Conservation (phyloP, 2,329 filamentous ascomycete genomes). For the Alternaria ethzedia region DNA sequence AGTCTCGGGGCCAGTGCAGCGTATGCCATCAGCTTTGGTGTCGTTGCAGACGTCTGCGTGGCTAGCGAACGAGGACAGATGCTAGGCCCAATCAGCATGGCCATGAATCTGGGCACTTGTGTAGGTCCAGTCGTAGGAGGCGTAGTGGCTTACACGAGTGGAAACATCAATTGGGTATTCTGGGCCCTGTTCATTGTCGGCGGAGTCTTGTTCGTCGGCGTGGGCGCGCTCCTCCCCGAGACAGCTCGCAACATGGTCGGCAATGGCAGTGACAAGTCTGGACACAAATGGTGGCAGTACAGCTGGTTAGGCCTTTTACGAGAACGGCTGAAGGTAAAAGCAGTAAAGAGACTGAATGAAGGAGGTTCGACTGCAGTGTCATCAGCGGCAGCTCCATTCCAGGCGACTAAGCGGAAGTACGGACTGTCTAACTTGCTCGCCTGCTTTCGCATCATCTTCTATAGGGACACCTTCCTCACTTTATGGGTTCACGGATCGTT, state of each 20-base stretch:
- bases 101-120: not conserved
- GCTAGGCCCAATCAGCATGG: not conserved
- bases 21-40: not conserved
- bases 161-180: not conserved
- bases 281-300: not conserved
- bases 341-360: not conserved
- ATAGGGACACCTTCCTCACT: not conserved
- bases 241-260: not conserved
- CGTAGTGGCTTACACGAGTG: not conserved
- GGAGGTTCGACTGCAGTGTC: rapidly evolving
- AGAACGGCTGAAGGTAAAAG: not conserved
- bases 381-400: not conserved
- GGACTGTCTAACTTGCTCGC: not conserved
- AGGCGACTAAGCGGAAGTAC: not conserved
- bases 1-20: not conserved
- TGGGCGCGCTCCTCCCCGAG: not conserved
- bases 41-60: not conserved
- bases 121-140: not conserved
- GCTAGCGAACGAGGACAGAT: not conserved
- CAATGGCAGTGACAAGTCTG: not conserved
- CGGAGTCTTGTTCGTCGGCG: not conserved
- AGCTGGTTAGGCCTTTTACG: not conserved
- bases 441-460: not conserved
- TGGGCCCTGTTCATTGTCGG: not conserved
- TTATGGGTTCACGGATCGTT: not conserved